Percentiles rank a stretch among this genome's conserved stretches.
Evolutionary conservation across 495 filamentous ascomycete species (phyloP).

Genomic region (Mytilinidion resinicola): DNA sequence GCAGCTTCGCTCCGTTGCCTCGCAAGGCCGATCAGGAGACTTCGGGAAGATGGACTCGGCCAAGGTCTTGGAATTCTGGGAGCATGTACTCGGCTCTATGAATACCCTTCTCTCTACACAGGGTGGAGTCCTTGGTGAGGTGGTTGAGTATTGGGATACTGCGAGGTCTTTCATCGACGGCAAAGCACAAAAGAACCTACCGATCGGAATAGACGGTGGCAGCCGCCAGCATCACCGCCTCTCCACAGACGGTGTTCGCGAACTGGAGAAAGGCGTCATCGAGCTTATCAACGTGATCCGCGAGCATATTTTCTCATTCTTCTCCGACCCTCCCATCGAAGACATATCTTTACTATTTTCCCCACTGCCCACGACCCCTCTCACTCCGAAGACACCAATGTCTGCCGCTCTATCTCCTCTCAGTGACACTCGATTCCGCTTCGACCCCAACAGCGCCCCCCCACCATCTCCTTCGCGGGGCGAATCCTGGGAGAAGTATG

Average conservation of each 20-base stretch:
- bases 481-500: conserved; percentile 86
- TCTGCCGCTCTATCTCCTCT: conserved; percentile 42
- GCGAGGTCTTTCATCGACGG: conserved; percentile 86
- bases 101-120: conserved; percentile 61
- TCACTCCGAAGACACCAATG: conserved; percentile 62
- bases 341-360: conserved; percentile 82
- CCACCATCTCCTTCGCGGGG: conserved; percentile 69
- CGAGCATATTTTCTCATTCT: conserved; percentile 70
- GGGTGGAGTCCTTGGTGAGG: conserved; percentile 77
- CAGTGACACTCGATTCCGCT: conserved; percentile 63
- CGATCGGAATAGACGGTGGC: conserved; percentile 75
- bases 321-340: conserved; percentile 83
- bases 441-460: conserved; percentile 69
- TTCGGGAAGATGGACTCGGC: conserved; percentile 59
- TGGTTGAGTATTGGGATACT: conserved; percentile 89
- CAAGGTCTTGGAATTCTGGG: conserved; percentile 83
- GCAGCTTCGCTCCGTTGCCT: conserved; percentile 62
- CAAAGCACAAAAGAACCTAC: conserved; percentile 71
- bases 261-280: conserved; percentile 69
- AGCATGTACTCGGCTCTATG: conserved; percentile 66
- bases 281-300: conserved; percentile 78
- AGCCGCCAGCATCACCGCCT: conserved; percentile 80
- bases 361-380: conserved; percentile 64
- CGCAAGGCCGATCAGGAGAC: conserved; percentile 39
- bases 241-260: conserved; percentile 57